A percentile compares a stretch with the other conserved stretches of the same genome.
phyloP scores from a whole-genome alignment of 2,329 filamentous ascomycete genomes.

The Sphaceloma murrayae region DNA sequence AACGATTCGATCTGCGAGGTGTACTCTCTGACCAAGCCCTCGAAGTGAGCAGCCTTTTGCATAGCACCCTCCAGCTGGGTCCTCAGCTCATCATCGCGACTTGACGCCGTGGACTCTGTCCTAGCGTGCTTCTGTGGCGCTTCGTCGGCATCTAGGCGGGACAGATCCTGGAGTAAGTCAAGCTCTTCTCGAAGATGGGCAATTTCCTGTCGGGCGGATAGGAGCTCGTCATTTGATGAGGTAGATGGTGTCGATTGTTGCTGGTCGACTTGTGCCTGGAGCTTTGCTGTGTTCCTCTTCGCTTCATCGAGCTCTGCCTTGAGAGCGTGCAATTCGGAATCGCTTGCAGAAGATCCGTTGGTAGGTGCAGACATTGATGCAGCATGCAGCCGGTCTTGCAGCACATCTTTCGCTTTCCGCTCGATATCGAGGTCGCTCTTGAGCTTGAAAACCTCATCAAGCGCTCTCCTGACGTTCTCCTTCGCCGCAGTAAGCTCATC shows the following conservation, averaged over 20 bases:
- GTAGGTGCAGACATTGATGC: too few relatives aligned
- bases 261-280: too few relatives aligned
- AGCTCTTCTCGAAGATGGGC: conserved; percentile 19
- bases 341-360: too few relatives aligned
- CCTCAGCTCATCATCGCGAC: background rate
- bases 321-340: too few relatives aligned
- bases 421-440: background rate
- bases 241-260: too few relatives aligned
- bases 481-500: background rate
- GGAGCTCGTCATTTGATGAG: too few relatives aligned
- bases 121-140: background rate
- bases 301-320: conserved; percentile 6
- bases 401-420: too few relatives aligned
- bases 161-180: conserved; percentile 18
- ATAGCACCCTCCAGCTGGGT: conserved; percentile 9
- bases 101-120: background rate
- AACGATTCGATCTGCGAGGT: conserved; percentile 19
- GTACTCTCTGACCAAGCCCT: conserved; percentile 15
- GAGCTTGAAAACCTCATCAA: background rate
- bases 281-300: too few relatives aligned
- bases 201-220: conserved; percentile 1
- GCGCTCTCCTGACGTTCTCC: background rate
- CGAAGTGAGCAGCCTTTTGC: background rate
- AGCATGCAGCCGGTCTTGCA: too few relatives aligned
- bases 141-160: conserved; percentile 14